A percentile compares a stretch with the other conserved stretches of the same genome.
These are phyloP conservation scores for Ogataea henricii DNA, from an alignment of 805 yeast species.

Conservation along the genomic window DNA sequence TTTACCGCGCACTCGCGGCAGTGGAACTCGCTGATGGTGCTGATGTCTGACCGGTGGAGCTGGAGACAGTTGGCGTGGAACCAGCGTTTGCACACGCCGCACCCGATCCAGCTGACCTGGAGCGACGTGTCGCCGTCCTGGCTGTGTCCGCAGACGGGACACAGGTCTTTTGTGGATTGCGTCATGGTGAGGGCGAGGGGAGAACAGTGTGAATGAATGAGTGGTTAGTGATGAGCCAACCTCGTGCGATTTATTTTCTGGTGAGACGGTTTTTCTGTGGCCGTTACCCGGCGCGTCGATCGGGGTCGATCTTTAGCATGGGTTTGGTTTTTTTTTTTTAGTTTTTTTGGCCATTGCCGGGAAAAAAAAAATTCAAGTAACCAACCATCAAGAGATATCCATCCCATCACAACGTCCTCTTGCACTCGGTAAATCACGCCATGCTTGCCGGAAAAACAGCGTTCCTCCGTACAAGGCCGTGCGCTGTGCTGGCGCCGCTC, in stretches of 20 bases:
- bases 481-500: background rate
- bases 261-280: no score
- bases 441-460: slow-evolving; percentile 5
- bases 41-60: slow-evolving; percentile 39
- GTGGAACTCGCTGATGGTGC: slow-evolving; percentile 50
- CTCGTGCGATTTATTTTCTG: no score
- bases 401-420: no score
- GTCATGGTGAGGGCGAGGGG: background rate
- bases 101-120: slow-evolving; percentile 52
- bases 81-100: slow-evolving; percentile 58
- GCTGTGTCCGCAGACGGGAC: slow-evolving; percentile 24
- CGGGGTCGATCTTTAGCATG: no score
- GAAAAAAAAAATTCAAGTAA: no score
- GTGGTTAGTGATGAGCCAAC: no score
- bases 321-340: no score
- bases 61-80: slow-evolving; percentile 52
- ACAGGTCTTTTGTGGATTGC: slow-evolving; percentile 15
- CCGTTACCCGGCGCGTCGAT: slow-evolving; percentile 4
- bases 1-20: slow-evolving; percentile 49
- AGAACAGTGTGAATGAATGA: background rate
- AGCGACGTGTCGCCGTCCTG: slow-evolving; percentile 15
- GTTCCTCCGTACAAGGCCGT: slow-evolving; percentile 8
- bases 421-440: no score
- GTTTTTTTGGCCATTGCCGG: no score
- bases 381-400: no score